These are phyloP conservation scores for Mycena pura DNA, from an alignment of 768 basidiomycete genomes.

Conservation along the genomic window DNA sequence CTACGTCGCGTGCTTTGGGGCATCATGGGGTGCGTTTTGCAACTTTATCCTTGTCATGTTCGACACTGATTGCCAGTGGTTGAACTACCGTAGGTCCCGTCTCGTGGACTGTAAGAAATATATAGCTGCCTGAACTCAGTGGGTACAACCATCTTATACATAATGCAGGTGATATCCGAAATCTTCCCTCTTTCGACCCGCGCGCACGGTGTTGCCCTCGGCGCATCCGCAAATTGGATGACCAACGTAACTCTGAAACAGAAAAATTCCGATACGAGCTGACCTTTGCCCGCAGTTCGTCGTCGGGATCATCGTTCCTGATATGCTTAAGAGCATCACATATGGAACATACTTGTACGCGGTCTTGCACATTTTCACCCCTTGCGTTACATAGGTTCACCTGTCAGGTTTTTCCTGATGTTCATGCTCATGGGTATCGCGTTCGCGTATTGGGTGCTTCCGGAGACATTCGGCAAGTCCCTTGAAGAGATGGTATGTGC, in stretches of 20 bases:
- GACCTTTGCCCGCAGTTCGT: constrained; percentile 14
- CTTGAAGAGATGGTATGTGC: constrained; percentile 37
- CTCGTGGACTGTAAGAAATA: constrained; percentile 28
- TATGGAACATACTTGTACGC: constrained; percentile 42
- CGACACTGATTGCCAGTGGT: neutral
- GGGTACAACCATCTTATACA: neutral
- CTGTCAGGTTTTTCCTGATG: constrained; percentile 30
- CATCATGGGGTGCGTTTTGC: constrained; percentile 36
- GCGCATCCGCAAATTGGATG: constrained; percentile 49
- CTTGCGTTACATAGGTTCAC: neutral
- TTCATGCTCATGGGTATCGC: constrained; percentile 36
- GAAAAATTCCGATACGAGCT: neutral
- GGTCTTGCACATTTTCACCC: neutral
- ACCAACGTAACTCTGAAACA: constrained; percentile 32
- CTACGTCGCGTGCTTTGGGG: constrained; percentile 46
- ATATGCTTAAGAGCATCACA: constrained; percentile 41
- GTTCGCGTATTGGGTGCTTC: constrained; percentile 36
- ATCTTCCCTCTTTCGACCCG: constrained; percentile 49
- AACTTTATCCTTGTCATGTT: neutral
- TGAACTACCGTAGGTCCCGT: constrained; percentile 21
- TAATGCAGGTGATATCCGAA: constrained; percentile 41
- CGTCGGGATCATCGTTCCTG: constrained; percentile 38
- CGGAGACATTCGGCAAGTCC: constrained; percentile 38
- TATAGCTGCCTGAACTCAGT: neutral
- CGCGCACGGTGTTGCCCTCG: constrained; percentile 49